phyloP scores from a whole-genome alignment of 441 rosid genomes.

The Croton laevigatus region DNA sequence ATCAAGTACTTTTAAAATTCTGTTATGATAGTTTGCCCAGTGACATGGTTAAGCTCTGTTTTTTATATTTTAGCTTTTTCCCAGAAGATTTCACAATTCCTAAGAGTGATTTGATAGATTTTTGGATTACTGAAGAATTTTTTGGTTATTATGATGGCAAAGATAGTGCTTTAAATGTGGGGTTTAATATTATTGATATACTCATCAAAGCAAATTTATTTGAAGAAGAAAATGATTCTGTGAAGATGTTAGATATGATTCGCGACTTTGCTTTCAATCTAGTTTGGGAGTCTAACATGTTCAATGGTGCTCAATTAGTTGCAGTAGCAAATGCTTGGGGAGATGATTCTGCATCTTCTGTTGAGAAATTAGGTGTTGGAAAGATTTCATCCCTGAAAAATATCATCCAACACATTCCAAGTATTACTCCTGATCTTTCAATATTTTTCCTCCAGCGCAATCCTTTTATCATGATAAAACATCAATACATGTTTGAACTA shows the following conservation, averaged over 20 bases:
- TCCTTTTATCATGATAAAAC: not conserved
- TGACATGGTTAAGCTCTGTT: not conserved
- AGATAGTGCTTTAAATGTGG: too few species aligned
- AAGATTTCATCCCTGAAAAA: constrained; percentile 9
- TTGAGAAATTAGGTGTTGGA: not conserved
- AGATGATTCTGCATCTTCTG: not conserved
- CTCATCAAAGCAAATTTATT: constrained; percentile 12
- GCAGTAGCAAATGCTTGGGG: too few species aligned
- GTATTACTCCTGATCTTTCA: not conserved
- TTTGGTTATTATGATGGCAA: too few species aligned
- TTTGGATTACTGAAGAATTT: too few species aligned
- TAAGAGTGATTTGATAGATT: constrained; percentile 5
- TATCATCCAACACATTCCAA: not conserved
- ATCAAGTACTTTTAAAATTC: constrained; percentile 8
- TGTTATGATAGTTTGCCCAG: constrained; percentile 24
- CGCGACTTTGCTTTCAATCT: constrained; percentile 23
- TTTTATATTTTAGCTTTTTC: constrained; percentile 20
- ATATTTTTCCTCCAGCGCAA: constrained; percentile 5
- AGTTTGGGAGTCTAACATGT: not conserved
- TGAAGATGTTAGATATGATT: constrained; percentile 27
- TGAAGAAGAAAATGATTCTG: constrained; percentile 7
- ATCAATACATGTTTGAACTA: constrained; percentile 4
- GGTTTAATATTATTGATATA: not conserved
- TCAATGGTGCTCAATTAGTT: not conserved
- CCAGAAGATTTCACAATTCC: not conserved